Evolutionary conservation across 2,329 filamentous ascomycete species (phyloP).

Genomic region (Sporothrix dimorphospora): DNA sequence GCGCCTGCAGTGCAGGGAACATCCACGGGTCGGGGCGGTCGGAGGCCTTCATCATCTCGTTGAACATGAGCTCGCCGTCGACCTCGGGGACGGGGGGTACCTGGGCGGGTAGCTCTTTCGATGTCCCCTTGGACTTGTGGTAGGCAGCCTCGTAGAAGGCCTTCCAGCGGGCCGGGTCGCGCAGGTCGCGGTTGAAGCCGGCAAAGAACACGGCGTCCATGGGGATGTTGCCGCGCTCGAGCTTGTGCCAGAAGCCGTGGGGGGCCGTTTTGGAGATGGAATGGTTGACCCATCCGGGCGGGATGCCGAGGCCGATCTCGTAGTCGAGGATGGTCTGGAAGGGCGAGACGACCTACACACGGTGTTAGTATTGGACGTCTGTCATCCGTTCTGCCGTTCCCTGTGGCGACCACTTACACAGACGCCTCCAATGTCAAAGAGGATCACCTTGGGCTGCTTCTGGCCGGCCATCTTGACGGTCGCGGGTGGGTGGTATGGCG

Average conservation of each 20-base stretch:
- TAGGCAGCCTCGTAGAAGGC: constrained; percentile 57
- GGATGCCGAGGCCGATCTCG: constrained; percentile 74
- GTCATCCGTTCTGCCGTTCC: constrained; percentile 27
- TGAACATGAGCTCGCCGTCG: constrained; percentile 79
- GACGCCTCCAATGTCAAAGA: constrained; percentile 97
- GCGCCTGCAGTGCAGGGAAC: constrained; percentile 74
- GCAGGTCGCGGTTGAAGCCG: constrained; percentile 75
- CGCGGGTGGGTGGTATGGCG: background rate
- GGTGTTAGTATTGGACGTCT: background rate
- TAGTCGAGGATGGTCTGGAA: constrained; percentile 94
- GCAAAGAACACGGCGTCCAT: constrained; percentile 76
- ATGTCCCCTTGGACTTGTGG: constrained; percentile 26
- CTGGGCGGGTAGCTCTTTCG: constrained; percentile 40
- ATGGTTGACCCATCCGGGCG: constrained; percentile 88
- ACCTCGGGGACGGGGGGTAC: constrained; percentile 70
- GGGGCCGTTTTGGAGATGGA: constrained; percentile 80
- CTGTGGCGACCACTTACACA: constrained; percentile 67
- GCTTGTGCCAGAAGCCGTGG: constrained; percentile 80
- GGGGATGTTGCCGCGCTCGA: constrained; percentile 81
- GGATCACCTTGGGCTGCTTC: constrained; percentile 68
- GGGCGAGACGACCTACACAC: constrained; percentile 76
- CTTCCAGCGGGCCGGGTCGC: constrained; percentile 67
- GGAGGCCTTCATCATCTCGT: constrained; percentile 83
- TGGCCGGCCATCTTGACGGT: constrained; percentile 45
- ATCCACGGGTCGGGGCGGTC: constrained; percentile 80